Conservation (phyloP, 768 basidiomycete genomes). For the Mycena chlorophos region DNA sequence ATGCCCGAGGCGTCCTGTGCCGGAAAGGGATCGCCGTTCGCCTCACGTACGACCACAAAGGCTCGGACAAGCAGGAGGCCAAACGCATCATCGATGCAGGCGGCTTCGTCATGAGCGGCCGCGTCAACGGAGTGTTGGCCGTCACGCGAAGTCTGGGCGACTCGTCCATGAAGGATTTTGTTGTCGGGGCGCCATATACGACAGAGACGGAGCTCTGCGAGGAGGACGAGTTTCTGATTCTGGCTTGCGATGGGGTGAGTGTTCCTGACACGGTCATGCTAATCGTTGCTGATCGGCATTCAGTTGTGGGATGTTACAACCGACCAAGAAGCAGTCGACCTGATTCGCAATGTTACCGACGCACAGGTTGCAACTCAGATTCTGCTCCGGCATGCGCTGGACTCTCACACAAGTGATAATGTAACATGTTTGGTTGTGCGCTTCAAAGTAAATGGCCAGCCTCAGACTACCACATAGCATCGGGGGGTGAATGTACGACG, state of each 20-base stretch:
- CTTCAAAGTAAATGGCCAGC: constrained; percentile 63
- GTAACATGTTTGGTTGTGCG: constrained; percentile 88
- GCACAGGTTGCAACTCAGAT: constrained; percentile 79
- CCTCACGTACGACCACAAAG: constrained; percentile 98
- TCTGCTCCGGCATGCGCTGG: constrained; percentile 80
- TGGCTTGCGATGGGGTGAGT: constrained; percentile 97
- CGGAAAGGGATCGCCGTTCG: constrained; percentile 88
- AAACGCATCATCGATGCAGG: constrained; percentile 97
- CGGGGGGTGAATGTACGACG: too few species aligned
- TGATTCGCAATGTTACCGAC: constrained; percentile 70
- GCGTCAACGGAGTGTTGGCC: constrained; percentile 95
- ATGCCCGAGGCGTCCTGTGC: constrained; percentile 92
- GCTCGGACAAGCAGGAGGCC: constrained; percentile 94
- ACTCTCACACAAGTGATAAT: constrained; percentile 92
- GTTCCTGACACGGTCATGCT: constrained; percentile 1
- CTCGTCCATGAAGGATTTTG: constrained; percentile 99
- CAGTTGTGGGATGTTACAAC: constrained; percentile 96
- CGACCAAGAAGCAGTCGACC: constrained; percentile 88
- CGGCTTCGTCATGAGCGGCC: constrained; percentile 97
- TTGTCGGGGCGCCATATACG: constrained; percentile 96
- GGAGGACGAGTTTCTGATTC: constrained; percentile 90
- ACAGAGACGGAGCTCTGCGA: constrained; percentile 93
- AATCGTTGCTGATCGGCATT: constrained; percentile 15
- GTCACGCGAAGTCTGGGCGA: constrained; percentile 96
- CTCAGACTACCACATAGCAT: neutral